phyloP scores from a whole-genome alignment of 2,329 filamentous ascomycete species.

The Phialocephala subalpina region DNA sequence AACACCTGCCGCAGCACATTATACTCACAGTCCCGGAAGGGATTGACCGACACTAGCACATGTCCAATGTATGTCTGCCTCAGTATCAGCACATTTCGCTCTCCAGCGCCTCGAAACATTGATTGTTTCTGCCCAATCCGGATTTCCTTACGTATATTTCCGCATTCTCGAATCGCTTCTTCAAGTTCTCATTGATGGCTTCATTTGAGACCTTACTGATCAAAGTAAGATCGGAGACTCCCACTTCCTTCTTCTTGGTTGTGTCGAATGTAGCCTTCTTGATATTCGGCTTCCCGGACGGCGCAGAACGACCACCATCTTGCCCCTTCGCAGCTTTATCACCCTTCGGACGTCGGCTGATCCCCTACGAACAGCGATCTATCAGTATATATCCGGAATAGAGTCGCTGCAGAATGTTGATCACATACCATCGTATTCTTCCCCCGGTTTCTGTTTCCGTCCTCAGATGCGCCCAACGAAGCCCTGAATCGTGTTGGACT shows the following conservation, averaged over 20 bases:
- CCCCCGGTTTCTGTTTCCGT: conserved; percentile 20
- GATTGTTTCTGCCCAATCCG: conserved; percentile 14
- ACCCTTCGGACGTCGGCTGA: conserved; percentile 45
- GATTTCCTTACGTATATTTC: conserved; percentile 80
- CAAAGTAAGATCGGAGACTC: conserved; percentile 95
- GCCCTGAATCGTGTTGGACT: background rate
- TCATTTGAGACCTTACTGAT: conserved; percentile 99
- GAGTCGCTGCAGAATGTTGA: background rate
- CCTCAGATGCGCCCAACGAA: conserved; percentile 33
- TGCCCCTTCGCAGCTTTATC: conserved; percentile 42
- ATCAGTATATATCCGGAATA: conserved; percentile 25
- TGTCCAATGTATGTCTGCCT: conserved; percentile 93
- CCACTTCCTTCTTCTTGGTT: conserved; percentile 99
- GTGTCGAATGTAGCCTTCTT: conserved; percentile 97
- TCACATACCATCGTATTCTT: conserved; percentile 39
- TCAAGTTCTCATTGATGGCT: conserved; percentile 98
- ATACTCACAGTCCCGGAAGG: conserved; percentile 82
- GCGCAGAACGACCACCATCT: conserved; percentile 34
- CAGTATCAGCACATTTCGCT: conserved; percentile 27
- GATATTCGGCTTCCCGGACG: conserved; percentile 64
- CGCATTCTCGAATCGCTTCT: conserved; percentile 95
- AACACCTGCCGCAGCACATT: background rate
- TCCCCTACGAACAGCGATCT: conserved; percentile 37
- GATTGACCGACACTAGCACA: conserved; percentile 98
- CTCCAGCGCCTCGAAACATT: conserved; percentile 1